phyloP scores from a whole-genome alignment of 495 filamentous ascomycete genomes.

The Podospora comata region DNA sequence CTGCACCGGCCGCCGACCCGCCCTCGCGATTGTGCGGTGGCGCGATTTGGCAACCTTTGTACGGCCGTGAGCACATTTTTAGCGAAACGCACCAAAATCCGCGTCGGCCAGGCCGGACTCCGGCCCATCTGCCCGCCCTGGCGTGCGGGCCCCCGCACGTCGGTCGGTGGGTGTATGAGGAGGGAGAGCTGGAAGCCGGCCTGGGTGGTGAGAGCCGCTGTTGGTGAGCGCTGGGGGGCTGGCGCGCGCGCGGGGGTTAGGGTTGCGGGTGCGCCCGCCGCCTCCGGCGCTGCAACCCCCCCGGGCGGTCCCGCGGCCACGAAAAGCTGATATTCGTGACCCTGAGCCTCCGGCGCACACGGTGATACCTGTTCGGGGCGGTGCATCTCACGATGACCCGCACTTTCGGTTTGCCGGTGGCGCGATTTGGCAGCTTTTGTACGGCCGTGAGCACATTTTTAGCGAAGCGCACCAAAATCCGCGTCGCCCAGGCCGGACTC shows the following conservation, averaged over 20 bases:
- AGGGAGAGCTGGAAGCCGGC: neutral
- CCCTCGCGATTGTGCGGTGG: neutral
- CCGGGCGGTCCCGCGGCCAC: too few relatives aligned
- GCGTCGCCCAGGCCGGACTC: conserved; percentile 13
- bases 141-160: conserved; percentile 11
- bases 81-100: conserved; percentile 11
- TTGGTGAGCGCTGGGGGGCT: too few relatives aligned
- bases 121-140: conserved; percentile 1
- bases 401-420: neutral
- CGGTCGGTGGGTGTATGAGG: conserved; percentile 20
- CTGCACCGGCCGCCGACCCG: neutral
- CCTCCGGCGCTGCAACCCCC: too few relatives aligned
- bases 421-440: neutral
- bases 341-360: neutral
- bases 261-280: too few relatives aligned
- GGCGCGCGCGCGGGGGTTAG: too few relatives aligned
- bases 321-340: neutral
- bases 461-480: conserved; percentile 13
- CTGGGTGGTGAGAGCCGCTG: too few relatives aligned
- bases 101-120: conserved; percentile 11
- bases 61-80: conserved; percentile 20
- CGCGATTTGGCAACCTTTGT: neutral
- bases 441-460: conserved; percentile 21
- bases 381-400: neutral
- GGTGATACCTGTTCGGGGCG: neutral